phyloP scores from a whole-genome alignment of 805 yeast genomes.

The Tetrapisispora namnaoensis region DNA sequence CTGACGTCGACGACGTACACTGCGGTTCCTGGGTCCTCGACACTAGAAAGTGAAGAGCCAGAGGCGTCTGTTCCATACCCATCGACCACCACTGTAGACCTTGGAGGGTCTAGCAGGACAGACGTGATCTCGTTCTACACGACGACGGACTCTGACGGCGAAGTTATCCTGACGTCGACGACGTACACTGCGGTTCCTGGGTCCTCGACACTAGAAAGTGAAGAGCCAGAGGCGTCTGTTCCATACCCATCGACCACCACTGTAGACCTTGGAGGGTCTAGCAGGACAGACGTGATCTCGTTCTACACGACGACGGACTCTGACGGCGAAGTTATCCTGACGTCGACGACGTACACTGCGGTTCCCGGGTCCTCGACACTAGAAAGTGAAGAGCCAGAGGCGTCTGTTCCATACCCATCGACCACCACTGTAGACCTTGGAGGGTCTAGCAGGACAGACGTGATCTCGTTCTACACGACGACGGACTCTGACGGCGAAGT shows the following conservation, averaged over 20 bases:
- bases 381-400: not conserved
- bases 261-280: not conserved
- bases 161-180: not conserved
- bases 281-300: not conserved
- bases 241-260: too few relatives aligned
- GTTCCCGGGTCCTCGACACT: not conserved
- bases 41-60: not conserved
- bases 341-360: not conserved
- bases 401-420: not conserved
- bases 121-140: not conserved
- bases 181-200: not conserved
- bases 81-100: not conserved
- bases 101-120: not conserved
- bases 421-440: not conserved
- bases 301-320: not conserved
- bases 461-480: not conserved
- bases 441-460: not conserved
- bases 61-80: not conserved
- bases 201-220: too few relatives aligned
- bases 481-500: not conserved
- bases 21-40: not conserved
- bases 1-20: not conserved
- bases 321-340: not conserved
- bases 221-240: not conserved
- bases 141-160: not conserved